Evolutionary conservation across 768 basidiomycete species (phyloP), one percentile per base, ranked within the genome.

Genomic region (Tremella mesenterica): DNA sequence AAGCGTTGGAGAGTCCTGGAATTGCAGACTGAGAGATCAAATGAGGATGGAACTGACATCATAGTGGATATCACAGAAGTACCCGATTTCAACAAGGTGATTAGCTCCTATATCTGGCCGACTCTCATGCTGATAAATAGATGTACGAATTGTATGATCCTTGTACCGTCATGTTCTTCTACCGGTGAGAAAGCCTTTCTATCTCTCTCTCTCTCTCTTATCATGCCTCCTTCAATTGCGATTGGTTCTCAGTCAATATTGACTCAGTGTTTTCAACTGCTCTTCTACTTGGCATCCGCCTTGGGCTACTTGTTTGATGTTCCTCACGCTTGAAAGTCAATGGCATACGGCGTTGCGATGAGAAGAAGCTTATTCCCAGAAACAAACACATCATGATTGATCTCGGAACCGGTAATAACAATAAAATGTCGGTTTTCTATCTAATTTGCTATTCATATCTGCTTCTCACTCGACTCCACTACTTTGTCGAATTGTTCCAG

Each of bases 381-480:
- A 93, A 93, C 74, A 95, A 97, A 72, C 95, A 97, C 71, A 97
- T 97, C 76, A 97, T 97, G 93, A 96, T 99, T 68, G 95, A 96
- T 81, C 76, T 97, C 60, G 92, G 91, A n/a, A 97, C 92, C 46
- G 92, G 92, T 78, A 95, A 97, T 75, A 96, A 96, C 76, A 96
- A 96, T 76, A 96, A 97, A 78, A 95, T 95, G 91, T 92, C 53
- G 60, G 88, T n/a, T n/a, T n/a, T n/a, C n/a, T n/a, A n/a, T n/a
- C n/a, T n/a, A n/a, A n/a, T n/a, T n/a, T 78, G 3, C 3, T 23
- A 28, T n/a, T n/a, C n/a, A 8, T 4, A 28, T 33, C 23, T 12
- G 36, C 39, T 26, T 18, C 7, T 29, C 23, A 36, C 34, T 36
- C 34, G 14, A 14, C 14, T 18, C 34, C 34, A 1, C 34, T 36